Evolutionary conservation across 768 basidiomycete species (phyloP), one percentile per base, ranked within the genome.

Genomic region (Agaricus bisporus): DNA sequence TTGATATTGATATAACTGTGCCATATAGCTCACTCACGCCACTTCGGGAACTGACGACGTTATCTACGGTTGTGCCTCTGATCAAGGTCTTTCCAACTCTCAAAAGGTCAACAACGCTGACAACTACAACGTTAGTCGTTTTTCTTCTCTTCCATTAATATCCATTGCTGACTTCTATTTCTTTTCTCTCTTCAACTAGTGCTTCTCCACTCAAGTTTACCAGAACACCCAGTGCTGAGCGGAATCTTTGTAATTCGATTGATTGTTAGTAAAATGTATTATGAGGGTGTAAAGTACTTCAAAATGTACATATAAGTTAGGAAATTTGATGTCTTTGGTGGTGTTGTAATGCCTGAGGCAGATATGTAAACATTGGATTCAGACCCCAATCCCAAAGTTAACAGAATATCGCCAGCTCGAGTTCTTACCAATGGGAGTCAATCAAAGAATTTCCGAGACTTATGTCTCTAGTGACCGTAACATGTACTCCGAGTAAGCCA

Each of bases 141-240:
- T 32, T 45, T 14, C 7, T 22, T 22, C 29, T 20, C 15, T 49
- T 26, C n/a, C 49, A 25, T 48, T 1, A n/a, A 37, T 26, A 18
- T 14, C 22, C 32, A 5, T 32, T 4, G 46, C 17, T 48, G n/a
- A 20, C n/a, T 22, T 22, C 2, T 22, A 22, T 22, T 22, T 22
- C 22, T 29, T 6, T 15, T n/a, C 5, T 47, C 12, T 41, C 38
- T 28, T 14, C 20, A 5, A n/a, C 41, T 51, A 75, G 73, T 75
- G 74, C 69, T 76, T 74, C 66, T 61, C 72, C 46, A 74, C 75
- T 41, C 74, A 76, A 55, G 69, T 76, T 38, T 76, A 74, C 60
- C 60, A 60, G 42, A 73, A 68, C 64, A 73, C 72, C 35, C 57
- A 58, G 54, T 73, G 72, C 63, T 73, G 63, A 65, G 60, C 17